Evolutionary conservation across 2,329 filamentous ascomycete species (phyloP).

Genomic region (Cladosporium sp.): DNA sequence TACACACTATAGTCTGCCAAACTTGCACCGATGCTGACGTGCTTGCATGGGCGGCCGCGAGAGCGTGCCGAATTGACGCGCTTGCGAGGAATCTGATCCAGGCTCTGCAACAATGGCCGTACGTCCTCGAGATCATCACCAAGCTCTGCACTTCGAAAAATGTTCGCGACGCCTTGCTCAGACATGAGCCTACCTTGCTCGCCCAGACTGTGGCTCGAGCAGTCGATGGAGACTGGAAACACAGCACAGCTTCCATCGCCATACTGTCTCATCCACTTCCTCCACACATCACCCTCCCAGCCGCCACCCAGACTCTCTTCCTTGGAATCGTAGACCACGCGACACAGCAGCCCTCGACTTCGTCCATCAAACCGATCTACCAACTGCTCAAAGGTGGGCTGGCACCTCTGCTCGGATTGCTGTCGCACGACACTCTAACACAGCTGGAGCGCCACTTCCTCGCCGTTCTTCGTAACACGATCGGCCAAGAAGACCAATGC

Average conservation of each 20-base stretch:
- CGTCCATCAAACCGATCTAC: slow-evolving; percentile 35
- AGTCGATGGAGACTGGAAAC: slow-evolving; percentile 26
- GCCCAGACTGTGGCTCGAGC: slow-evolving; percentile 32
- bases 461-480: slow-evolving; percentile 33
- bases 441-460: slow-evolving; percentile 36
- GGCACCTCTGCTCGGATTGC: slow-evolving; percentile 30
- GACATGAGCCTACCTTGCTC: slow-evolving; percentile 34
- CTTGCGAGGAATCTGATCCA: slow-evolving; percentile 50
- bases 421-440: slow-evolving; percentile 30
- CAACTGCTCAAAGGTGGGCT: slow-evolving; percentile 36
- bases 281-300: slow-evolving; percentile 32
- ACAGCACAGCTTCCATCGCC: slow-evolving; percentile 29
- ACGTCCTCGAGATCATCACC: slow-evolving; percentile 52
- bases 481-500: slow-evolving; percentile 31
- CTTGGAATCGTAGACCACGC: slow-evolving; percentile 35
- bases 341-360: slow-evolving; percentile 28
- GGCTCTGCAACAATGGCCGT: slow-evolving; percentile 52
- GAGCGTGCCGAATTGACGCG: slow-evolving; percentile 51
- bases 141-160: slow-evolving; percentile 40
- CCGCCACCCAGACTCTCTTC: slow-evolving; percentile 36
- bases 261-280: slow-evolving; percentile 35
- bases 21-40: slow-evolving; percentile 40
- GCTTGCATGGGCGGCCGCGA: slow-evolving; percentile 47
- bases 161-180: slow-evolving; percentile 36
- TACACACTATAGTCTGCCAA: slow-evolving; percentile 38